Evolutionary conservation across 805 yeast genomes (phyloP), one percentile per base, ranked within the genome.

Genomic region (Yarrowia hollandica): DNA sequence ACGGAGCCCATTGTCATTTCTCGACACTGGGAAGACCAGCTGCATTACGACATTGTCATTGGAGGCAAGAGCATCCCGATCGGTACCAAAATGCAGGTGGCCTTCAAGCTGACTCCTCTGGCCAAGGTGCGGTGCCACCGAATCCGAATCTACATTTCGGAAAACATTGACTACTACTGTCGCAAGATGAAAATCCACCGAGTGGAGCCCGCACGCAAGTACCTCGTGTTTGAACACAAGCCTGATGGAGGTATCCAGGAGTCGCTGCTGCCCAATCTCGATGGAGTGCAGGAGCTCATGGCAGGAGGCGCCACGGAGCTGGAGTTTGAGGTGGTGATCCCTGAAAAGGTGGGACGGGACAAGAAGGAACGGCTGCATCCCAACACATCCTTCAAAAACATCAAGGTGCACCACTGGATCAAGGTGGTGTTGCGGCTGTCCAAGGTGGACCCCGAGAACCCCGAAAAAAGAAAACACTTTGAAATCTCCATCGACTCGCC

Each of bases 401-500:
- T 94, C 62, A 91, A 90, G 72, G 80, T 94, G 6, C 92, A 88
- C 67, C 99, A 94, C 73, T 94, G 99, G 97, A 84, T 94, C 66
- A 94, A 94, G 72, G 80, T 94, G 14, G 86, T 96, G 63, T 73
- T 94, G 56, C 75, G 98, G 55, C 76, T 94, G 35, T 88, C 96
- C 5, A 82, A 80, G 64, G 68, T 77, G n/a, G 58, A 52, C 26
- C 78, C 80, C 46, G 79, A 64, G 12, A 64, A 67, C 56, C 69
- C 72, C 21, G 62, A 65, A 22, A 88, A 88, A 68, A 77, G 96
- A 44, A 94, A 91, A 69, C 97, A 90, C 69, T 94, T 87, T 69
- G 99, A 94, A 74, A 88, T 94, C 42, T 84, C 90, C 61, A 92
- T 94, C 60, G 99, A 94, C 71, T 88, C 97, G 2, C 99, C 99